A percentile compares a stretch with the other conserved stretches of the same genome.
Evolutionary conservation across 257 asterid genomes (phyloP).

Genomic region (Craterostigma plantagineum): DNA sequence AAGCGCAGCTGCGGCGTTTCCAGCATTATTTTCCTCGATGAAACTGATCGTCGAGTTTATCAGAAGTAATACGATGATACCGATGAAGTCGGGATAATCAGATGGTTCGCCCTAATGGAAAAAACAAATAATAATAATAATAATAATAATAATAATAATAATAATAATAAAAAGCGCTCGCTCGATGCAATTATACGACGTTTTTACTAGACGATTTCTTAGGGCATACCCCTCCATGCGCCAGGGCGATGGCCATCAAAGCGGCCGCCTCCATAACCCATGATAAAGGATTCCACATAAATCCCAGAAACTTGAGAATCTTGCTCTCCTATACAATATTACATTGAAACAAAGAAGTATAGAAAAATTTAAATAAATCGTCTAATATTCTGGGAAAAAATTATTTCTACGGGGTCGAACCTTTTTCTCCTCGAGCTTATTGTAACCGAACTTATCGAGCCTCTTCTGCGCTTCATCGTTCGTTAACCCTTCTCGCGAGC

Average conservation of each 20-base stretch:
- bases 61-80: conserved; percentile 29
- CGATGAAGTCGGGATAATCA: conserved; percentile 29
- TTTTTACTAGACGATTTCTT: background rate
- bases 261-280: conserved; percentile 88
- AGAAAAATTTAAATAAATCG: too few species aligned
- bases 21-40: conserved; percentile 59
- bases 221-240: conserved; percentile 44
- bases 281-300: conserved; percentile 72
- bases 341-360: background rate
- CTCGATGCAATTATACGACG: background rate
- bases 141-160: too few species aligned
- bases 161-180: background rate
- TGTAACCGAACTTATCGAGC: conserved; percentile 33
- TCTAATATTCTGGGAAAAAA: too few species aligned
- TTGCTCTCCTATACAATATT: conserved; percentile 53
- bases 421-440: conserved; percentile 66
- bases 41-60: conserved; percentile 60
- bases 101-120: conserved; percentile 14
- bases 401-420: too few species aligned
- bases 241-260: conserved; percentile 40
- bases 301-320: conserved; percentile 48
- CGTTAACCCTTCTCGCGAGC: conserved; percentile 36
- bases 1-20: conserved; percentile 64
- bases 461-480: conserved; percentile 24
- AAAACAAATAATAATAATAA: too few species aligned